Percentiles rank a stretch among this genome's conserved stretches.
Conservation (phyloP, 805 yeast species). For the Cyberlindnera lachancei region DNA sequence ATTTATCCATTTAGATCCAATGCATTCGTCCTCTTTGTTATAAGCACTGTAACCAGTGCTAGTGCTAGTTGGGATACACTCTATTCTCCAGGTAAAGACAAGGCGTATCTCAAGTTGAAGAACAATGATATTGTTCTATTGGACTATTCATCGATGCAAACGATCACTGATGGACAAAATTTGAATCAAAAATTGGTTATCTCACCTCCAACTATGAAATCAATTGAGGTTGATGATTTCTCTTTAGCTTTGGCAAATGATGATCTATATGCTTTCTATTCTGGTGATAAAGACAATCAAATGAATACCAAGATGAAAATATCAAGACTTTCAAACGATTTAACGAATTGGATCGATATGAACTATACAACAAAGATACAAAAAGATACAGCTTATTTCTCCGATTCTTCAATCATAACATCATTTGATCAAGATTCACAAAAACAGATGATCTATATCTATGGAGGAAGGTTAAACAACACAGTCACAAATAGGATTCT, state of each 20-base stretch:
- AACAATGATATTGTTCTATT: constrained; percentile 16
- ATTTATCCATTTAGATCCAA: too few species aligned
- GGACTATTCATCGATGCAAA: constrained; percentile 4
- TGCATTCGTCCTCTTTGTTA: too few species aligned
- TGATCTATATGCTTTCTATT: constrained; percentile 17
- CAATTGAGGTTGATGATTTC: too few species aligned
- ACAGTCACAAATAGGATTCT: constrained; percentile 35
- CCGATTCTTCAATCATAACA: constrained; percentile 35
- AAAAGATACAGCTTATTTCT: constrained; percentile 6
- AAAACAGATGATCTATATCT: constrained; percentile 38
- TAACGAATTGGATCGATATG: constrained; percentile 11
- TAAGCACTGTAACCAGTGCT: too few species aligned
- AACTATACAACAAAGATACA: constrained; percentile 11
- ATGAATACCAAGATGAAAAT: constrained; percentile 2
- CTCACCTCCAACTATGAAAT: constrained; percentile 12
- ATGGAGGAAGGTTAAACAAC: constrained; percentile 38
- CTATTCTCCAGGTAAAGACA: constrained; percentile 10
- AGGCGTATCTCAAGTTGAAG: constrained; percentile 15
- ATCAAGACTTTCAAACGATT: constrained; percentile 5
- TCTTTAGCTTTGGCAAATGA: constrained; percentile 18
- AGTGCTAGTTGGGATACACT: constrained; percentile 13
- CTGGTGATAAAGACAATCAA: constrained; percentile 3
- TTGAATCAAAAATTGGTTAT: constrained; percentile 1
- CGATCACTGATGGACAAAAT: too few species aligned
- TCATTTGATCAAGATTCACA: constrained; percentile 25